A percentile compares a stretch with the other conserved stretches of the same genome.
Evolutionary conservation across 2,329 filamentous ascomycete genomes (phyloP).

Genomic region (Alternaria solani): DNA sequence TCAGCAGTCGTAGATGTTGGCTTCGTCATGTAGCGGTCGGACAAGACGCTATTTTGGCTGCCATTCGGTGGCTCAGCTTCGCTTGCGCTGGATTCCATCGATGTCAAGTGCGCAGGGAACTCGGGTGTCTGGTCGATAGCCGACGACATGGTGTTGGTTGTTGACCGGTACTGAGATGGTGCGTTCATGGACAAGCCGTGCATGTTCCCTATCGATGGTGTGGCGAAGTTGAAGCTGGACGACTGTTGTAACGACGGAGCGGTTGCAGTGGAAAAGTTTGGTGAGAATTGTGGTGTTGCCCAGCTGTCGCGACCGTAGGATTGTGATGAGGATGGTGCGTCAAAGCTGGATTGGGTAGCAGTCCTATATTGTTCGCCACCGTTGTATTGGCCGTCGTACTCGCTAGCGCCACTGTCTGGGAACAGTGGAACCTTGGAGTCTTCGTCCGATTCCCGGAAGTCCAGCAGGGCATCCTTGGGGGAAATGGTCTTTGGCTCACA

Average conservation of each 20-base stretch:
- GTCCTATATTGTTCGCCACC: conserved; percentile 52
- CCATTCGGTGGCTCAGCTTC: conserved; percentile 57
- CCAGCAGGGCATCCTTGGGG: conserved; percentile 87
- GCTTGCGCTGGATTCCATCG: conserved; percentile 68
- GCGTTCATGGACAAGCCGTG: conserved; percentile 43
- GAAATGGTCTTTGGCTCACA: conserved; percentile 82
- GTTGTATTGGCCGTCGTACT: conserved; percentile 58
- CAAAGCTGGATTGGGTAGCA: conserved; percentile 48
- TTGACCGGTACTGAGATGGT: conserved; percentile 47
- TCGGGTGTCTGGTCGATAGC: conserved; percentile 59
- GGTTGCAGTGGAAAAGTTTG: conserved; percentile 44
- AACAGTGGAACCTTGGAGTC: conserved; percentile 78
- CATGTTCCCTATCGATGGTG: conserved; percentile 52
- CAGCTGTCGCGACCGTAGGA: conserved; percentile 47
- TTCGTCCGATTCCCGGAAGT: conserved; percentile 79
- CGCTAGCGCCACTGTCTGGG: conserved; percentile 64
- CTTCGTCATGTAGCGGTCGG: conserved; percentile 53
- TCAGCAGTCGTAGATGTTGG: conserved; percentile 75
- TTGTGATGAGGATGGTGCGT: conserved; percentile 47
- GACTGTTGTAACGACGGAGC: conserved; percentile 40
- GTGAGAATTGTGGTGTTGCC: conserved; percentile 46
- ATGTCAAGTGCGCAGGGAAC: conserved; percentile 67
- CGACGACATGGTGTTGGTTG: conserved; percentile 40
- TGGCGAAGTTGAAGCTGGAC: conserved; percentile 57
- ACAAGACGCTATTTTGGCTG: conserved; percentile 49